These are phyloP conservation scores for Lentithecium fluviatile DNA, from an alignment of 495 filamentous ascomycete species.

Conservation along the genomic window DNA sequence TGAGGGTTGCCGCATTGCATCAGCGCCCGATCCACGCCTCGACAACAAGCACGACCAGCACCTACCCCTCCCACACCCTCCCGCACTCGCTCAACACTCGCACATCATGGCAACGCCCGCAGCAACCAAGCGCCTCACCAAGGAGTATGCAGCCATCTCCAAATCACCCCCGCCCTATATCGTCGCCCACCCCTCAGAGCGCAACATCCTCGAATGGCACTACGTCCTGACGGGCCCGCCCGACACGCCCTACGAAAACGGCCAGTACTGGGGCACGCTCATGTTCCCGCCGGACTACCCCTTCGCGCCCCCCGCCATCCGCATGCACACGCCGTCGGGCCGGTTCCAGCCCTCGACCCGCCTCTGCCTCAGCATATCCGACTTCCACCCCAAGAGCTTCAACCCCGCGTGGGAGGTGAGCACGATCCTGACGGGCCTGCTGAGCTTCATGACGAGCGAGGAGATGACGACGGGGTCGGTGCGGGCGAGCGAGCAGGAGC, in stretches of 20 bases:
- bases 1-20: background rate
- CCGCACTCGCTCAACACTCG: background rate
- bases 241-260: conserved; percentile 86
- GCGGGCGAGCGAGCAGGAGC: conserved; percentile 73
- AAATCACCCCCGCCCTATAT: conserved; percentile 94
- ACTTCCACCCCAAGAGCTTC: conserved; percentile 97
- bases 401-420: conserved; percentile 99
- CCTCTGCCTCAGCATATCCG: conserved; percentile 89
- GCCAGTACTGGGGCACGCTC: conserved; percentile 97
- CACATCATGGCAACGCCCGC: conserved; percentile 42
- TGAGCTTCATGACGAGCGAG: conserved; percentile 97
- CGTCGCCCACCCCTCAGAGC: conserved; percentile 86
- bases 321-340: conserved; percentile 96
- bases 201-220: conserved; percentile 98
- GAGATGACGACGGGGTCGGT: conserved; percentile 98
- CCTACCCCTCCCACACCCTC: background rate
- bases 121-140: conserved; percentile 61
- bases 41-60: background rate
- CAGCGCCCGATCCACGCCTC: background rate
- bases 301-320: conserved; percentile 94
- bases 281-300: conserved; percentile 96
- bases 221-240: conserved; percentile 97
- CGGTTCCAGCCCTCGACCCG: conserved; percentile 91
- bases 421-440: conserved; percentile 89
- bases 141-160: conserved; percentile 89